Evolutionary conservation across 305 asterid genomes (phyloP).

Genomic region (Salvia sclarea): DNA sequence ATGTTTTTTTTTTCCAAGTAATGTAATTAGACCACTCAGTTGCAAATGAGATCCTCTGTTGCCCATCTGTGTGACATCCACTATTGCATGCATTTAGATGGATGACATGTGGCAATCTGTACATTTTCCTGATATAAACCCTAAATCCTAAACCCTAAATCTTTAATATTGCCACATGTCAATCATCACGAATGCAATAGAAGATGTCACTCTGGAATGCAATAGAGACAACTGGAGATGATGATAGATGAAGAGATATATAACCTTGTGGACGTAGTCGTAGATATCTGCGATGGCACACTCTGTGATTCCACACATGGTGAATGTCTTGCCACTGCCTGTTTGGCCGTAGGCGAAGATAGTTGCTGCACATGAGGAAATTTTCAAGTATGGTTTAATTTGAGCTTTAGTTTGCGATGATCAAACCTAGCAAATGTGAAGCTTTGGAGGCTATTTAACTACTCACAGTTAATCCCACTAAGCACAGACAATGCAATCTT

Average conservation of each 20-base stretch:
- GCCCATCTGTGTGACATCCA: too few relatives aligned
- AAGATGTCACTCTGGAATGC: too few relatives aligned
- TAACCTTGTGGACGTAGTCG: constrained; percentile 60
- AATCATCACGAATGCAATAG: too few relatives aligned
- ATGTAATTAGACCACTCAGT: neutral
- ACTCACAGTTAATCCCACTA: constrained; percentile 87
- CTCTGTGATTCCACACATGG: constrained; percentile 84
- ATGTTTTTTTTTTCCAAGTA: neutral
- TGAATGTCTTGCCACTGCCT: constrained; percentile 95
- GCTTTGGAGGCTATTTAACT: neutral
- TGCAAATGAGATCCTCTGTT: too few relatives aligned
- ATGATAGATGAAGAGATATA: neutral
- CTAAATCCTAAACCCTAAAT: too few relatives aligned
- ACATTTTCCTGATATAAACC: too few relatives aligned
- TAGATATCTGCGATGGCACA: constrained; percentile 67
- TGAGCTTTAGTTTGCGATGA: too few relatives aligned
- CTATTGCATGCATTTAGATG: too few relatives aligned
- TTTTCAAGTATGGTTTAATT: constrained; percentile 5
- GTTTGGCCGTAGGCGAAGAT: constrained; percentile 97
- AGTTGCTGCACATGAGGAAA: constrained; percentile 57
- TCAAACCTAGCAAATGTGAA: too few relatives aligned
- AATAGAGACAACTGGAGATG: too few relatives aligned
- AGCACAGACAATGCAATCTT: constrained; percentile 78
- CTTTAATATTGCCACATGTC: too few relatives aligned
- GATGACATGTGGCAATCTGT: too few relatives aligned